Percentiles rank a stretch among this genome's conserved stretches.
phyloP scores from a whole-genome alignment of 148 eudicot genomes.

The Arctostaphylos glauca region DNA sequence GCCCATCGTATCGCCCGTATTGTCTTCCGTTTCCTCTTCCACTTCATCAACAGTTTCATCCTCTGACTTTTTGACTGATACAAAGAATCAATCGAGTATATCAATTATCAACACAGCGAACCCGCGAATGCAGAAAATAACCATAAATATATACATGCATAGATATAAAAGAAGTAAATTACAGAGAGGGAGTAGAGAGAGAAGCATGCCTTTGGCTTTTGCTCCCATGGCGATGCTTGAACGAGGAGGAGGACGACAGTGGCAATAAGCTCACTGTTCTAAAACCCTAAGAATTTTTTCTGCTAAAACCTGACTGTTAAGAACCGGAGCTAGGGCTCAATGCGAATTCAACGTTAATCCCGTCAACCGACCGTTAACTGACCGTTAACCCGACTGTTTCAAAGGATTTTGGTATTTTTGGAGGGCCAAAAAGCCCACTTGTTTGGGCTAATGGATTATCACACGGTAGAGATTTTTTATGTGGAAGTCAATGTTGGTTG shows the following conservation, averaged over 20 bases:
- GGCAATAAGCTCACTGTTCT: not conserved
- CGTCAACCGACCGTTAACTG: too few species aligned
- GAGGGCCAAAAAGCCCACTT: too few species aligned
- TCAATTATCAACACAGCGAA: not conserved
- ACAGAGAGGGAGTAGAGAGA: not conserved
- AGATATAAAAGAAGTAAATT: not conserved
- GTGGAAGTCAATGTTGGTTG: too few species aligned
- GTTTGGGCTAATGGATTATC: too few species aligned
- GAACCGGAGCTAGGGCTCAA: too few species aligned
- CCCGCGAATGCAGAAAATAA: not conserved
- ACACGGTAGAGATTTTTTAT: too few species aligned
- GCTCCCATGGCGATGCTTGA: conserved; percentile 38
- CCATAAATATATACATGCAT: not conserved
- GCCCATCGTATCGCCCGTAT: conserved; percentile 13
- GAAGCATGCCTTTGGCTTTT: conserved; percentile 37
- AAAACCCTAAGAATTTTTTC: not conserved
- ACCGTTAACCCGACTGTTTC: too few species aligned
- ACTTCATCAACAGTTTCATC: conserved; percentile 28
- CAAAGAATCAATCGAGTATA: conserved; percentile 8
- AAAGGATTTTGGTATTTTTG: too few species aligned
- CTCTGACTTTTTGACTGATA: conserved; percentile 37
- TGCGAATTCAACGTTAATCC: too few species aligned
- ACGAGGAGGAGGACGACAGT: not conserved
- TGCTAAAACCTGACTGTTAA: not conserved
- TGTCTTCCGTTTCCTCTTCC: conserved; percentile 21